Base-by-base conservation (phyloP, 1,139 yeast genomes). In the Pichia sp. region DNA sequence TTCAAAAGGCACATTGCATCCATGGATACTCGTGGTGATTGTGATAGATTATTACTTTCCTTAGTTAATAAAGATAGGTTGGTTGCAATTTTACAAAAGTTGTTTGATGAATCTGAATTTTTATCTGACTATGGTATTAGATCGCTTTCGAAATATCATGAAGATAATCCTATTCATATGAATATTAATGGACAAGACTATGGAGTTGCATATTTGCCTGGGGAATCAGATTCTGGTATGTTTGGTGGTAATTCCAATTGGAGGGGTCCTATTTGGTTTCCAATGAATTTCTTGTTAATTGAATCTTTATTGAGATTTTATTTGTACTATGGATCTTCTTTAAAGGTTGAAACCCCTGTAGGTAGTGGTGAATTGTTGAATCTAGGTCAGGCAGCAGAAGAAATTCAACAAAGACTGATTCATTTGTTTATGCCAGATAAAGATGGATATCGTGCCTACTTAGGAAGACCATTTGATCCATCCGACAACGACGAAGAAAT, bases 211-310 rank as follows among this genome's bases (percentile, higher is more conserved):
- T 90, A 90, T 64, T 76, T 89, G 48, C 87, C 97, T 2, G 97
- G 96, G 23, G 97, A 90, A 63, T 85, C 96, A 23, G 94, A 87
- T 60, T 83, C 95, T 4, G 96, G 96, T 10, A 77, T 90, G 78
- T 90, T 90, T 73, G 97, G 97, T 46, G 97, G 97, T 54, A 90
- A 90, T 62, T 87, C 96, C 28, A 90, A 89, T 65, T 90, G 97
- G 97, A 76, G 97, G 66, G 97, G 97, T 5, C 97, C 97, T n/a
- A 87, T 90, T 59, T 90, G 97, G 97, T 87, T 90, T 71, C 96
- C 97, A 25, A 87, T 89, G 11, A 89, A 86, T 60, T 90, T 90
- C 65, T 69, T 90, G 53, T 70, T 90, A 41, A 89, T 89, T 48
- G 97, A 90, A 68, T 81, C 96, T 0, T 71, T 90, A 56, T 95